Percentiles rank a stretch among this genome's conserved stretches.
Conservation (phyloP, 257 asterid species). For the Penstemon davidsonii region DNA sequence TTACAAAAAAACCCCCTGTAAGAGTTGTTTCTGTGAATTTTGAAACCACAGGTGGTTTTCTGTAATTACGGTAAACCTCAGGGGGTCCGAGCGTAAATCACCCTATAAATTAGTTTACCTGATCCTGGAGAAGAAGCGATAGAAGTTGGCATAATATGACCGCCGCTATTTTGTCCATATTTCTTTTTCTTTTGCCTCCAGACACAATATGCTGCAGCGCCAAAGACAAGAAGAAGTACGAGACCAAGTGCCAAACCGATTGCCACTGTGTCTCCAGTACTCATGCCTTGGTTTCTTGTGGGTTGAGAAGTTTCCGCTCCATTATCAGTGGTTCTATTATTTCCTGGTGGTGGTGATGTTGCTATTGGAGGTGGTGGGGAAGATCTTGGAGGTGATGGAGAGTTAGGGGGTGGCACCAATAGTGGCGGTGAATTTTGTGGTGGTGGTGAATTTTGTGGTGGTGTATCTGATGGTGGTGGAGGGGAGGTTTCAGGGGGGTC, state of each 20-base stretch:
- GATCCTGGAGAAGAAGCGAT: conserved; percentile 48
- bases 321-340: conserved; percentile 32
- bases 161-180: conserved; percentile 45
- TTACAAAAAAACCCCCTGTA: too few relatives aligned
- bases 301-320: conserved; percentile 45
- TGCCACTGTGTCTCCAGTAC: conserved; percentile 51
- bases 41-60: too few relatives aligned
- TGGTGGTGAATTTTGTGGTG: conserved; percentile 45
- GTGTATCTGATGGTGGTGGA: conserved; percentile 35
- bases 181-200: conserved; percentile 70
- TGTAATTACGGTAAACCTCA: too few relatives aligned
- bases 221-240: conserved; percentile 57
- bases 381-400: conserved; percentile 41
- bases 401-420: conserved; percentile 32
- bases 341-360: conserved; percentile 41
- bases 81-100: too few relatives aligned
- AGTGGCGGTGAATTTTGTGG: conserved; percentile 47
- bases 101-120: conserved; percentile 39
- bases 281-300: conserved; percentile 43
- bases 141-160: conserved; percentile 63
- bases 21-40: too few relatives aligned
- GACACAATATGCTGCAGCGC: conserved; percentile 47
- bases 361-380: conserved; percentile 44
- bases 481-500: conserved; percentile 27
- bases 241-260: conserved; percentile 42